A percentile compares a stretch with the other conserved stretches of the same genome.
phyloP scores from a whole-genome alignment of 495 filamentous ascomycete genomes.

The Penicillium longicatenatum region DNA sequence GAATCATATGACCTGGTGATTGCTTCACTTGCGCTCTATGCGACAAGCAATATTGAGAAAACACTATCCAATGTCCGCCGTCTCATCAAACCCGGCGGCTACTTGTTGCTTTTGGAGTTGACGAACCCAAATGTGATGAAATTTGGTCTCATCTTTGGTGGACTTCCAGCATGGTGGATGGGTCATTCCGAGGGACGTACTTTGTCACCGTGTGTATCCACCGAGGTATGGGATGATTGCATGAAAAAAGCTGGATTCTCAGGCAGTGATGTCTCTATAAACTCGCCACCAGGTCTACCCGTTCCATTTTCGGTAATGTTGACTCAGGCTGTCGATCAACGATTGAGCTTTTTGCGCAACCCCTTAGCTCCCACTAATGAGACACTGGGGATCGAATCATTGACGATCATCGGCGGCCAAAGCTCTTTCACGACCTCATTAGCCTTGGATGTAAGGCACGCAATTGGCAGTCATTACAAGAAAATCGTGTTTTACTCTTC shows the following conservation, averaged over 20 bases:
- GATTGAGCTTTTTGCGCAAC: constrained; percentile 32
- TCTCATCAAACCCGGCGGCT: constrained; percentile 58
- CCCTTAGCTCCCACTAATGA: constrained; percentile 18
- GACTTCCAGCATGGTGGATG: constrained; percentile 55
- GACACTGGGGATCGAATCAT: constrained; percentile 13
- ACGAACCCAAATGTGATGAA: constrained; percentile 34
- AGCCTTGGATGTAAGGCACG: constrained; percentile 10
- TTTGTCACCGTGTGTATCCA: constrained; percentile 35
- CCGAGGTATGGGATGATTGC: constrained; percentile 38
- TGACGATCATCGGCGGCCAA: constrained; percentile 32
- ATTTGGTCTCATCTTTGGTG: constrained; percentile 36
- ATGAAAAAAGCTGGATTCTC: constrained; percentile 48
- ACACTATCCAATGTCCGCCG: constrained; percentile 29
- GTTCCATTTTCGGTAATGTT: constrained; percentile 44
- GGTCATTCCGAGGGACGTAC: constrained; percentile 46
- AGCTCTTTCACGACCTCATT: constrained; percentile 13
- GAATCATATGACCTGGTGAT: constrained; percentile 53
- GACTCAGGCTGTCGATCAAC: constrained; percentile 47
- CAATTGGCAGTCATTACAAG: constrained; percentile 15
- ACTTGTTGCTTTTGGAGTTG: constrained; percentile 50
- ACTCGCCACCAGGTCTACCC: neutral
- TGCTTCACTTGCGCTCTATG: constrained; percentile 27
- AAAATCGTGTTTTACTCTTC: constrained; percentile 12
- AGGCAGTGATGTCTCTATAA: constrained; percentile 42
- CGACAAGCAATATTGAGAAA: constrained; percentile 24